A percentile compares a stretch with the other conserved stretches of the same genome.
Conservation (phyloP, 2,329 filamentous ascomycete species). For the Beauveria brongniartii region DNA sequence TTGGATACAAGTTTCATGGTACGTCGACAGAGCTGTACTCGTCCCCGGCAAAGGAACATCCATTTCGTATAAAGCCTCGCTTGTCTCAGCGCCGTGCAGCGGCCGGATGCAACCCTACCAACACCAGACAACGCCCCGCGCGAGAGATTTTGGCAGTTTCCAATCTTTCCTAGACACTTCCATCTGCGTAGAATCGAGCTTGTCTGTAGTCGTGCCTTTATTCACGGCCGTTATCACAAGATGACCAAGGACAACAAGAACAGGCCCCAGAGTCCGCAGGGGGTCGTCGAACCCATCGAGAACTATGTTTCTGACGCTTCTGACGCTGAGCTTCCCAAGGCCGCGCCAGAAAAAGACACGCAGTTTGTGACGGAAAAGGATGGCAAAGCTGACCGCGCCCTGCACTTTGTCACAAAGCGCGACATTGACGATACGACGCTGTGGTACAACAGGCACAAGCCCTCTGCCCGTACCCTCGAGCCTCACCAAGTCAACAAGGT, state of each 20-base stretch:
- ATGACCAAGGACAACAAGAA: neutral
- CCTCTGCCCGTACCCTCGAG: conserved; percentile 11
- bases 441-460: conserved; percentile 18
- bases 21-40: neutral
- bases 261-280: neutral
- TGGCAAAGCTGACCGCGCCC: neutral
- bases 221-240: neutral
- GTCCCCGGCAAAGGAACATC: neutral
- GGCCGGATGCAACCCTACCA: neutral
- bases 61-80: neutral
- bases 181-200: too few relatives aligned
- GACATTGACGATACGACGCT: conserved; percentile 18
- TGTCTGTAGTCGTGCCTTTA: neutral
- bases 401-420: conserved; percentile 12
- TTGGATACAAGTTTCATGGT: neutral
- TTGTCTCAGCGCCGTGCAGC: neutral
- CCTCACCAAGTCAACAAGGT: conserved; percentile 9
- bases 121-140: neutral
- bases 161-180: neutral
- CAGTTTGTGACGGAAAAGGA: neutral
- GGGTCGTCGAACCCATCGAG: neutral
- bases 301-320: conserved; percentile 2
- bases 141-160: neutral
- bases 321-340: neutral
- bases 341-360: neutral